A percentile compares a stretch with the other conserved stretches of the same genome.
phyloP scores from a whole-genome alignment of 2,329 filamentous ascomycete species.

The Intubia oerlemansii region DNA sequence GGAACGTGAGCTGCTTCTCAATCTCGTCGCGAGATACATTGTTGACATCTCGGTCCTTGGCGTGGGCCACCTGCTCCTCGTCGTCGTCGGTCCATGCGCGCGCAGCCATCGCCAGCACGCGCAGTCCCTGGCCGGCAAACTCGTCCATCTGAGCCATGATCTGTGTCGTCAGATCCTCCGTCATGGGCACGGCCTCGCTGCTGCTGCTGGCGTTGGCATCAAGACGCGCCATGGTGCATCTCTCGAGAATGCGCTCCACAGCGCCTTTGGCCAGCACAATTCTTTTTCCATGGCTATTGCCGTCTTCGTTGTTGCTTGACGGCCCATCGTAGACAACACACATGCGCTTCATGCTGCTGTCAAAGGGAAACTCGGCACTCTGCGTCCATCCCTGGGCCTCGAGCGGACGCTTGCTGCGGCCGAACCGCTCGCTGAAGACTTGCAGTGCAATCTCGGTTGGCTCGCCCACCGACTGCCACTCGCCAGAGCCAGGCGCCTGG shows the following conservation, averaged over 20 bases:
- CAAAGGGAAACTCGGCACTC: conserved; percentile 55
- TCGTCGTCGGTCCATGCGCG: conserved; percentile 24
- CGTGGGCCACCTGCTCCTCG: conserved; percentile 8
- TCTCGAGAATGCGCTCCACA: conserved; percentile 36
- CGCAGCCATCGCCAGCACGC: conserved; percentile 51
- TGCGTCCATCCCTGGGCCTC: conserved; percentile 36
- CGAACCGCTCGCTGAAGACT: conserved; percentile 51
- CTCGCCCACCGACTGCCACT: conserved; percentile 47
- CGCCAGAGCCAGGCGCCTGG: conserved; percentile 27
- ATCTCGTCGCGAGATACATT: conserved; percentile 40
- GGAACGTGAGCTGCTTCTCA: conserved; percentile 47
- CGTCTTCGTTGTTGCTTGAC: conserved; percentile 14
- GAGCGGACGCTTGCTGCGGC: conserved; percentile 30
- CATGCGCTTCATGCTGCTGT: conserved; percentile 62
- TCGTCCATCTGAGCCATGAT: conserved; percentile 32
- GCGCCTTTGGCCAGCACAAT: conserved; percentile 41
- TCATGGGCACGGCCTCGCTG: conserved; percentile 22
- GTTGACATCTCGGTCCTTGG: too few species aligned
- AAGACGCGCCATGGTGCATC: conserved; percentile 28
- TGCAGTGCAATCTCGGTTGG: conserved; percentile 60
- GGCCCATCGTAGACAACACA: conserved; percentile 46
- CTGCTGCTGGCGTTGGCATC: too few species aligned
- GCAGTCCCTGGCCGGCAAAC: conserved; percentile 46
- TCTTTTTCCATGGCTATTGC: too few species aligned
- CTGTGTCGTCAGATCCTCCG: conserved; percentile 25